Conservation (phyloP, 2,329 filamentous ascomycete genomes). For the Fusarium ramigenum region DNA sequence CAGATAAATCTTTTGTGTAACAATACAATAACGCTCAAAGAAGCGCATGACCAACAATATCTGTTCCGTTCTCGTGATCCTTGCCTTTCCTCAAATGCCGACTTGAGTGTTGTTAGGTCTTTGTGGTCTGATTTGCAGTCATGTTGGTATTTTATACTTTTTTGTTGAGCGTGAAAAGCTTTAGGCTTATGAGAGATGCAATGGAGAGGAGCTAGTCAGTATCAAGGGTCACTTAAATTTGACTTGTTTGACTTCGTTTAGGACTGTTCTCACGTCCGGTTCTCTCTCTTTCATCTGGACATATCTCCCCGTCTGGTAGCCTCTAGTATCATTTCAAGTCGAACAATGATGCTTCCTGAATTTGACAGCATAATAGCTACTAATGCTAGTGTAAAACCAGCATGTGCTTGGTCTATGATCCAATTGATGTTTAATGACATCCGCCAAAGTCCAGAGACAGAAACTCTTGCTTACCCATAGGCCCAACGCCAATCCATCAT, state of each 20-base stretch:
- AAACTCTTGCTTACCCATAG: background rate
- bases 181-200: no score
- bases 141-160: background rate
- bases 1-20: slow-evolving; percentile 35
- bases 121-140: no score
- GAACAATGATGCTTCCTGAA: background rate
- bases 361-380: background rate
- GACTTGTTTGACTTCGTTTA: no score
- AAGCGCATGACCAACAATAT: slow-evolving; percentile 14
- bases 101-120: background rate
- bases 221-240: no score
- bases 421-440: background rate
- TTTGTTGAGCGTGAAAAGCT: background rate
- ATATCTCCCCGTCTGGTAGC: background rate
- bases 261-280: background rate
- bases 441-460: no score
- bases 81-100: no score
- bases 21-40: slow-evolving; percentile 37
- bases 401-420: background rate
- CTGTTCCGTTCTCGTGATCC: background rate
- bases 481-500: background rate
- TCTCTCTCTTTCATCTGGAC: background rate
- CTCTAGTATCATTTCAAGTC: background rate
- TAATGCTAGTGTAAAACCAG: background rate
- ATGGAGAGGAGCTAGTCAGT: background rate